These are phyloP conservation scores for Bathelium albidoporum DNA, from an alignment of 495 filamentous ascomycete species.

Conservation along the genomic window DNA sequence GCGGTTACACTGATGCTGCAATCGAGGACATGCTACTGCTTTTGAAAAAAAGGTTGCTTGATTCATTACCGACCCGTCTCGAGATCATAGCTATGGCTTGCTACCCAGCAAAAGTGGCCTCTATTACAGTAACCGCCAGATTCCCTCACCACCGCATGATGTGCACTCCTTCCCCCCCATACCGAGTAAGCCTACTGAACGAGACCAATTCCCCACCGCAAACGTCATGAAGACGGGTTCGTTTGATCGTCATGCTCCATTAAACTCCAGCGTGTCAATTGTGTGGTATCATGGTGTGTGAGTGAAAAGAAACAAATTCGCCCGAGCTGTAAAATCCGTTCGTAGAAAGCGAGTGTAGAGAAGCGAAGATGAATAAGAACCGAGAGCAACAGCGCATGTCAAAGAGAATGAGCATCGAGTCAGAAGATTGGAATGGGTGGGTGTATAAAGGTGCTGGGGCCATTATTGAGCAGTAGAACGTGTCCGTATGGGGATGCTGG, in stretches of 20 bases:
- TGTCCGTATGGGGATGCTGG: not conserved
- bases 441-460: not conserved
- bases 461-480: no score
- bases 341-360: constrained; percentile 4
- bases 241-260: not conserved
- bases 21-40: no score
- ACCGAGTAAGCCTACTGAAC: not conserved
- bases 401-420: not conserved
- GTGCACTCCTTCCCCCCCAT: no score
- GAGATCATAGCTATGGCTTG: not conserved
- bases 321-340: not conserved
- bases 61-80: not conserved
- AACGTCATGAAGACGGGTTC: not conserved
- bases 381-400: not conserved
- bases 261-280: constrained; percentile 6
- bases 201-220: not conserved
- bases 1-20: no score
- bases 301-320: not conserved
- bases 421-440: not conserved
- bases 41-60: not conserved
- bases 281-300: constrained; percentile 4
- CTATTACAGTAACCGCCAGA: not conserved
- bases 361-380: not conserved
- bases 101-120: not conserved
- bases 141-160: not conserved